phyloP scores from a whole-genome alignment of 2,329 filamentous ascomycete species.

The Phaeophleospora eucalypticola region DNA sequence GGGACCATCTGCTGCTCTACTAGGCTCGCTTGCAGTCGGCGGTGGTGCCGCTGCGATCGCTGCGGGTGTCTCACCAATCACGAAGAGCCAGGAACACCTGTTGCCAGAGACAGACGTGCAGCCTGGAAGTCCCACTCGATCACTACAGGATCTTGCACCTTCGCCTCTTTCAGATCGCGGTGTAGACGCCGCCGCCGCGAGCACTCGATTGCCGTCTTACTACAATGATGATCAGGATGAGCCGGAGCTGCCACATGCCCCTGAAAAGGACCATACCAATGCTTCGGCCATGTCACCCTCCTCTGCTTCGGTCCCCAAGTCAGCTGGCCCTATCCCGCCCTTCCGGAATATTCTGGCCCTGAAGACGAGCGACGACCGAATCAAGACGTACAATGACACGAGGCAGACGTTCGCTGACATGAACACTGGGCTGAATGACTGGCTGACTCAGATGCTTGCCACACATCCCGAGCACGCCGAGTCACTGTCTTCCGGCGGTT shows the following conservation, averaged over 20 bases:
- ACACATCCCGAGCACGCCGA: conserved; percentile 52
- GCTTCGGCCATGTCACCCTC: conserved; percentile 9
- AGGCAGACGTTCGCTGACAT: conserved; percentile 65
- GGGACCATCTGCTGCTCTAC: background rate
- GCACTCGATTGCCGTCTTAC: conserved; percentile 16
- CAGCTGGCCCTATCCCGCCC: conserved; percentile 44
- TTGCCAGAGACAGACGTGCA: conserved; percentile 14
- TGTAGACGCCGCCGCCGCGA: background rate
- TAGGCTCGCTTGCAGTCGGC: background rate
- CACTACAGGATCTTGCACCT: conserved; percentile 18
- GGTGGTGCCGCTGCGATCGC: background rate
- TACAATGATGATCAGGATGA: conserved; percentile 13
- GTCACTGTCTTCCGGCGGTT: conserved; percentile 16
- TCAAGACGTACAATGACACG: conserved; percentile 68
- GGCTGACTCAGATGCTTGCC: conserved; percentile 50
- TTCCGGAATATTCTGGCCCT: conserved; percentile 77
- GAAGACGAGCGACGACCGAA: conserved; percentile 61
- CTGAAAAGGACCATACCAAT: conserved; percentile 10
- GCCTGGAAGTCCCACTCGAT: conserved; percentile 11
- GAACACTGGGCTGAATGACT: conserved; percentile 68
- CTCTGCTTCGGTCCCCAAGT: conserved; percentile 8
- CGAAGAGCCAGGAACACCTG: conserved; percentile 19
- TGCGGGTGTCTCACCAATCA: conserved; percentile 17
- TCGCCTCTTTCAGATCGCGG: conserved; percentile 21
- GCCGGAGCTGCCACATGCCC: conserved; percentile 5